Conservation (phyloP, 805 yeast genomes). For the Tetrapisispora fleetii region DNA sequence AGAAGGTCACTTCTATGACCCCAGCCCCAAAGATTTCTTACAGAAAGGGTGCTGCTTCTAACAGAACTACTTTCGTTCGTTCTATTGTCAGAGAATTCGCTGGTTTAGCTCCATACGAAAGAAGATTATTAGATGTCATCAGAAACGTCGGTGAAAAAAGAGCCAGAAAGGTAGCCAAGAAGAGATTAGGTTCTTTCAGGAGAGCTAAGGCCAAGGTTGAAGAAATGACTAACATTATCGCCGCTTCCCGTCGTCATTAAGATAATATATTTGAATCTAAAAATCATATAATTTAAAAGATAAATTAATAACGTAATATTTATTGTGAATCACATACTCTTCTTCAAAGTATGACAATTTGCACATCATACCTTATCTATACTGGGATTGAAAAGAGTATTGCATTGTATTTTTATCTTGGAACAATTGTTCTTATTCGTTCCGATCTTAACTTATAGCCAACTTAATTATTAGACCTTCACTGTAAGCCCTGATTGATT, state of each 20-base stretch:
- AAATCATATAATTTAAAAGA: constrained; percentile 1
- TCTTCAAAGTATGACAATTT: too few species aligned
- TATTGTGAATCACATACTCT: too few species aligned
- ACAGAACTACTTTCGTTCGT: constrained; percentile 95
- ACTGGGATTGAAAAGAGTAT: too few species aligned
- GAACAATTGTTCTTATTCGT: too few species aligned
- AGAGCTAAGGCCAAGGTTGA: constrained; percentile 99
- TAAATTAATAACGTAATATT: neutral
- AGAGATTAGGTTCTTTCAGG: constrained; percentile 99
- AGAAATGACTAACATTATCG: constrained; percentile 92
- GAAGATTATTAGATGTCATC: constrained; percentile 98
- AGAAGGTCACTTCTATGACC: constrained; percentile 81
- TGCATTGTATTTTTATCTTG: too few species aligned
- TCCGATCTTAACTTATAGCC: too few species aligned
- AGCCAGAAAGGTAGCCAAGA: constrained; percentile 99
- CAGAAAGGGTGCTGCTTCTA: constrained; percentile 94
- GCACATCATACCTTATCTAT: too few species aligned
- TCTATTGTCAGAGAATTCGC: constrained; percentile 91
- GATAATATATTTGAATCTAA: neutral
- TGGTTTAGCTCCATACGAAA: constrained; percentile 99
- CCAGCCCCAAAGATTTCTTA: constrained; percentile 82
- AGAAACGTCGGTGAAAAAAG: constrained; percentile 99
- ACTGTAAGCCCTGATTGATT: neutral
- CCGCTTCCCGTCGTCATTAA: constrained; percentile 93
- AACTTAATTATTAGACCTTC: neutral